These are phyloP conservation scores for Solanum etuberosum DNA, from an alignment of 257 asterid genomes.

Conservation along the genomic window DNA sequence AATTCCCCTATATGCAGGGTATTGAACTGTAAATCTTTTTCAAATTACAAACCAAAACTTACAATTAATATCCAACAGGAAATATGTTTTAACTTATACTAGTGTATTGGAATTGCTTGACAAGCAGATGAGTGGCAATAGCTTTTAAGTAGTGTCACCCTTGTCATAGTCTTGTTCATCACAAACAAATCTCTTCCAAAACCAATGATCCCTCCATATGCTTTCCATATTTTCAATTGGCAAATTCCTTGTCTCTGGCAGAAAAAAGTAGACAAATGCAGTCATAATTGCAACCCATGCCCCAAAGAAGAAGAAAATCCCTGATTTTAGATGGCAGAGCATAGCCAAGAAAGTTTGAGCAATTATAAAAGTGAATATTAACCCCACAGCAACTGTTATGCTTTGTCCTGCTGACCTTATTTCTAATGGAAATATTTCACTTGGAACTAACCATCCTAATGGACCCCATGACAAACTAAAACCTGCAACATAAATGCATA, in stretches of 20 bases:
- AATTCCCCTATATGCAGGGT: background rate
- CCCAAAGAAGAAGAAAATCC: constrained; percentile 40
- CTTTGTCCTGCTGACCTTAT: constrained; percentile 49
- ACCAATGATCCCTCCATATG: constrained; percentile 38
- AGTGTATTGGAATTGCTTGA: background rate
- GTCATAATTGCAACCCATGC: constrained; percentile 46
- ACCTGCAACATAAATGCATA: constrained; percentile 27
- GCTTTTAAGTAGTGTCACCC: background rate
- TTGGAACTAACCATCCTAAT: constrained; percentile 34
- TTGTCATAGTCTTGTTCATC: background rate
- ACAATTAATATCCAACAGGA: background rate
- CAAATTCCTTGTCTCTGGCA: constrained; percentile 43
- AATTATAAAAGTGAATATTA: constrained; percentile 25
- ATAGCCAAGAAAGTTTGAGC: constrained; percentile 36
- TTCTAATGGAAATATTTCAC: constrained; percentile 46
- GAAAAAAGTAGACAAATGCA: constrained; percentile 9
- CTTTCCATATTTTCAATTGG: constrained; percentile 35
- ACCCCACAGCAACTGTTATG: constrained; percentile 19
- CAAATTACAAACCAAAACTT: background rate
- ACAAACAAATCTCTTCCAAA: constrained; percentile 21
- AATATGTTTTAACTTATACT: background rate
- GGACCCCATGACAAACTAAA: constrained; percentile 53
- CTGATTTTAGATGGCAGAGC: constrained; percentile 38
- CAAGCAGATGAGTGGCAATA: background rate
- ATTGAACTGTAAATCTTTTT: background rate